Evolutionary conservation across 2,329 filamentous ascomycete species (phyloP), one percentile per base, ranked within the genome.

Genomic region (Fusarium nurragi): DNA sequence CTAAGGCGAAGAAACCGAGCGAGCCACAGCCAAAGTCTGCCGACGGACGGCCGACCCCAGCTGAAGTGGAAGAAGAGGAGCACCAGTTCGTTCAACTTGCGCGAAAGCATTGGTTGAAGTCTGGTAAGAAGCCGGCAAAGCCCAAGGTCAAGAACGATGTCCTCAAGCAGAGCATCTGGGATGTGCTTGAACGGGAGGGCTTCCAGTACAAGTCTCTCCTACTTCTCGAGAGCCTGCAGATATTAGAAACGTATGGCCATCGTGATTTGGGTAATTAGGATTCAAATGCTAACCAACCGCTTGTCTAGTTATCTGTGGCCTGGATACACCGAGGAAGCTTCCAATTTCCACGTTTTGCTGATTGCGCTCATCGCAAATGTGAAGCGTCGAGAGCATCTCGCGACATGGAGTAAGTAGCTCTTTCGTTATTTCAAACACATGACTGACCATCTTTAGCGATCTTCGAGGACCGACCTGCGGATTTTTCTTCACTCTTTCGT

Each of bases 401-500:
- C 93, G 71, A 91, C 91, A 74, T 99, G 96, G 96, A 85, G 90
- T 92, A 78, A 73, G 86, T 36, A 5, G 19, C 6, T 9, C 18
- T 5, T 3, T 30, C 45, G 43, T 32, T 37, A 54, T 66, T 36
- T 60, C 34, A 38, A 28, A 5, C n/a, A n/a, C 11, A 22, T 22
- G 28, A 21, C 54, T 74, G 32, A 76, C 51, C n/a, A 38, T 36
- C 34, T 22, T 6, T 43, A 93, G 89, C 86, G 51, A 83, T 93
- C 64, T 97, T 99, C 77, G 84, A 88, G 67, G 86, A 90, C 70
- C 87, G 89, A 40, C 86, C 93, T 13, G 84, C 88, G 71, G 91
- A 95, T 49, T 99, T 99, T 81, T 93, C 94, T 12, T 86, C 84
- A 66, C 85, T 99, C 60, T 98, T 98, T 78, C 91, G 92, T 67